These are phyloP conservation scores for Fraxinus latifolia DNA, from an alignment of 305 asterid genomes.

Conservation along the genomic window DNA sequence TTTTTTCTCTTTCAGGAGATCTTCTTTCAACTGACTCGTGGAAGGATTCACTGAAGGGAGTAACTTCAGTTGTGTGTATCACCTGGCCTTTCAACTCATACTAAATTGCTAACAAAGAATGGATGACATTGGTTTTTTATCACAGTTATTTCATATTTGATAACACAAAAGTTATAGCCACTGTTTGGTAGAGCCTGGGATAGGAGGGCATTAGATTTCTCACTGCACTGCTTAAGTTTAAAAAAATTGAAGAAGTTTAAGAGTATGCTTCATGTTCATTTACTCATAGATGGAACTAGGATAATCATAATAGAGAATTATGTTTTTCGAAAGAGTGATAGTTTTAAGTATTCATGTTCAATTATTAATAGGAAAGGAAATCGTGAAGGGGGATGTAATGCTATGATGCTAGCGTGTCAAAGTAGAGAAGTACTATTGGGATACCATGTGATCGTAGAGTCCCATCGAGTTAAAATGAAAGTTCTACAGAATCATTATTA, in stretches of 20 bases:
- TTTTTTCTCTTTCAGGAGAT: slow-evolving; percentile 53
- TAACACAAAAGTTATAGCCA: not conserved
- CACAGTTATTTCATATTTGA: not conserved
- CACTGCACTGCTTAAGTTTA: not conserved
- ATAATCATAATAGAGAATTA: not conserved
- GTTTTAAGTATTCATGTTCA: not conserved
- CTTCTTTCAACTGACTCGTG: slow-evolving; percentile 57
- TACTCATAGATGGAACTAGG: not conserved
- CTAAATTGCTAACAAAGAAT: not conserved
- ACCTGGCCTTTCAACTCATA: slow-evolving; percentile 7
- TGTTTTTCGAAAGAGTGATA: not conserved
- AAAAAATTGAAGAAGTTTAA: not conserved
- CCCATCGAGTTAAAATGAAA: not conserved
- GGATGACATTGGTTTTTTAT: not conserved
- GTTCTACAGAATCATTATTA: not conserved
- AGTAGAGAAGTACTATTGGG: not conserved
- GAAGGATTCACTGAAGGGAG: slow-evolving; percentile 90
- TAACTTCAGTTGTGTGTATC: slow-evolving; percentile 77
- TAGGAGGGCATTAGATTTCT: not conserved
- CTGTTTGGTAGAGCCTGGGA: not conserved
- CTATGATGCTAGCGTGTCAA: not conserved
- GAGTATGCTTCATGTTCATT: not conserved
- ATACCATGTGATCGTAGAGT: not conserved
- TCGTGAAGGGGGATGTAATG: not conserved
- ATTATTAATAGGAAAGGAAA: not conserved